Conservation (phyloP, 345 rosid genomes). For the Gossypium turneri region DNA sequence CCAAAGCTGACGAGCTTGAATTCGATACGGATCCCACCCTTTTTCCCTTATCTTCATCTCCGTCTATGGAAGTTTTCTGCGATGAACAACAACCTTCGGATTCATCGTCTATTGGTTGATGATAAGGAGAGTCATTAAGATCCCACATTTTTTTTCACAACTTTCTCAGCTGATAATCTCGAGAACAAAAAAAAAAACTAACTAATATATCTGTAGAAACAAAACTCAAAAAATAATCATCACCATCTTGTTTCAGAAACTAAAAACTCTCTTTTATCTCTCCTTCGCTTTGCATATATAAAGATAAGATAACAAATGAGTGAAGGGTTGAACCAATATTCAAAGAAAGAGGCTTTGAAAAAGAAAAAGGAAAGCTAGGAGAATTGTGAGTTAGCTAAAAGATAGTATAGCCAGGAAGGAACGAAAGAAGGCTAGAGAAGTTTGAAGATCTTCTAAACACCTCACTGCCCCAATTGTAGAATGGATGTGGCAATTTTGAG, state of each 20-base stretch:
- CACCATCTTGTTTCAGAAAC: neutral
- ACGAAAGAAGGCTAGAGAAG: constrained; percentile 13
- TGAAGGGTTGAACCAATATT: neutral
- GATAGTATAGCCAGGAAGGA: constrained; percentile 7
- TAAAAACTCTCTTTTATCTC: neutral
- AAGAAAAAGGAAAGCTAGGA: constrained; percentile 27
- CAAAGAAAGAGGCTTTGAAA: constrained; percentile 20
- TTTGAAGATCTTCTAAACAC: constrained; percentile 12
- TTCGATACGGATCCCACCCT: constrained; percentile 72
- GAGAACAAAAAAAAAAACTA: too few relatives aligned
- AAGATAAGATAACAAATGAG: neutral
- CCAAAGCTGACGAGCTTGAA: constrained; percentile 83
- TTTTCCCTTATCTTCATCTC: constrained; percentile 57
- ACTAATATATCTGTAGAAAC: neutral
- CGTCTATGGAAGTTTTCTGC: constrained; percentile 32
- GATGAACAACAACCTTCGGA: constrained; percentile 52
- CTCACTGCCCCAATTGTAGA: constrained; percentile 43
- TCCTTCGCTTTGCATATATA: neutral
- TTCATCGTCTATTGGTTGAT: constrained; percentile 31
- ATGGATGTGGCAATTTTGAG: constrained; percentile 45
- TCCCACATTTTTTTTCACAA: constrained; percentile 56
- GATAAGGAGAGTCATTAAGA: constrained; percentile 68
- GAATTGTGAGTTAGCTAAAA: constrained; percentile 14
- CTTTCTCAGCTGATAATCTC: neutral
- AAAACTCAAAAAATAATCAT: neutral